Evolutionary conservation across 306 rosid species (phyloP), one percentile per base, ranked within the genome.

Genomic region (Casuarina glauca): DNA sequence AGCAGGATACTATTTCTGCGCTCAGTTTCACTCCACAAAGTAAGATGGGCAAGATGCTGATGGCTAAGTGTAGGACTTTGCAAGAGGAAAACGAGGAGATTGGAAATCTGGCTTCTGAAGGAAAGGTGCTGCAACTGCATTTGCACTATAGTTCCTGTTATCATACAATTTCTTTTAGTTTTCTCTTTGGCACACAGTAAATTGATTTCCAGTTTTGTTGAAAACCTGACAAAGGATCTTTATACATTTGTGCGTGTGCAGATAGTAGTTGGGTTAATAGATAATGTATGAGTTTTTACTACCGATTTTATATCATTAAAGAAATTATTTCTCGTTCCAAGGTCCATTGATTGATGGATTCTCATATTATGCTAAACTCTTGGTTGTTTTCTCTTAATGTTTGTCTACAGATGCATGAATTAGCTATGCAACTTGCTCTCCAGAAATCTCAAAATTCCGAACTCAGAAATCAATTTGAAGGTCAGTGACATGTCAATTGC

Each of bases 41-140:
- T 92, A 94, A 90, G 87, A 92, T 90, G 97, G 98, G 98, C 76
- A 94, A 86, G 85, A 85, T 90, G 91, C 85, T 94, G 78, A 92
- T 94, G 97, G 97, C 97, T 79, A 94, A 94, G 86, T 92, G 98
- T 76, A 89, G 87, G 86, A 94, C 97, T 32, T 85, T 94, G 81
- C 98, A 94, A 83, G 97, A 90, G 86, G 98, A 94, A 90, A 94
- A 94, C 79, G 97, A 94, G 77, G 98, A 94, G 88, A 92, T 94
- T 52, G 98, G 98, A 80, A 91, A 88, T 81, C 97, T 89, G 82
- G 98, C 98, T 84, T 85, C 97, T 20, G 98, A 94, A 87, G 98
- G 92, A 71, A 94, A 94, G 98, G 98, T 94, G 73, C 74, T 38
- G 39, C 45, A 44, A 42, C 73, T 62, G 43, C 38, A 45, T 79